Evolutionary conservation across 345 rosid species (phyloP), one percentile per base, ranked within the genome.

Genomic region (Syzygium grande): DNA sequence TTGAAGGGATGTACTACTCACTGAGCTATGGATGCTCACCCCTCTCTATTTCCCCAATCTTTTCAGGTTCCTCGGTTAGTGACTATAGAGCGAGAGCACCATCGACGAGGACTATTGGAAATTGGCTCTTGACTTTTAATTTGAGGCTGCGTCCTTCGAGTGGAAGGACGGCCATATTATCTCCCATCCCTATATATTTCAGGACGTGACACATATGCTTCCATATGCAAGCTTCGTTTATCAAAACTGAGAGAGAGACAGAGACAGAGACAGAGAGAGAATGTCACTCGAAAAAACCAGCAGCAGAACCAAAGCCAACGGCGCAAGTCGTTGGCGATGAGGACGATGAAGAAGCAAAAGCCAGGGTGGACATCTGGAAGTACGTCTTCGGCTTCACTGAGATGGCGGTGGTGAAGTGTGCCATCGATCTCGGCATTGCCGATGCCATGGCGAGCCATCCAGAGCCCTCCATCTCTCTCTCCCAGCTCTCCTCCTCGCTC

Each of bases 361-460:
- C 95, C 51, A 90, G 89, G 84, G 85, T 92, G 30, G 94, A 95
- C 51, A 89, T 93, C 27, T 95, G 96, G 97, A 93, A 85, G 21
- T 94, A 92, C 88, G 85, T 87, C 30, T 90, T 95, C 8, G 98
- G 98, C 8, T 93, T 91, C 87, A 84, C 89, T 10, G 92, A 94
- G 12, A 89, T 90, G 63, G 97, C 96, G 52, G 96, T 89, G 23
- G 94, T 93, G 34, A 97, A 94, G 88, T 96, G 99, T 88, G 98
- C 96, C 85, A 92, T 95, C 51, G 96, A 97, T 85, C 96, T 96
- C 11, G 94, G 94, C 55, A 92, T 96, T 83, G 92, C 97, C 9
- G 98, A 96, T 17, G 95, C 92, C 61, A 87, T 96, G 8, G 93
- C 93, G 86, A 89, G 91, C 90, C 93, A 91, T 34, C 89, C 89